Evolutionary conservation across 164 flowering plant genomes (phyloP).

Genomic region (Hamamelis virginiana): DNA sequence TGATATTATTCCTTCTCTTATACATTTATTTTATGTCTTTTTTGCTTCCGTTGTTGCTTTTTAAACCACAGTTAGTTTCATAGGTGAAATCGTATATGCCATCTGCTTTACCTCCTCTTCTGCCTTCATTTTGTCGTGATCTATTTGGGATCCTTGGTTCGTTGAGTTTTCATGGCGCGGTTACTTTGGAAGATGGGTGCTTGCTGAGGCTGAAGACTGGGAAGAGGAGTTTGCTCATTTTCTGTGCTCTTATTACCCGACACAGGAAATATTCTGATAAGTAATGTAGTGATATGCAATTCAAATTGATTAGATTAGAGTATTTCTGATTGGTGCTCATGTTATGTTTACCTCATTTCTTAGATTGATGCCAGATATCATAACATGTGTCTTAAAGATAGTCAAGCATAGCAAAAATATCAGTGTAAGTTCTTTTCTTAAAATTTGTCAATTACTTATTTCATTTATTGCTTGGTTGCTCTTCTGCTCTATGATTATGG

Average conservation of each 20-base stretch:
- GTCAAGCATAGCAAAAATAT: constrained; percentile 46
- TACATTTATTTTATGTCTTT: neutral
- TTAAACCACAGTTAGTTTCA: constrained; percentile 20
- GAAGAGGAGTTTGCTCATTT: constrained; percentile 69
- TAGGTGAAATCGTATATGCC: constrained; percentile 88
- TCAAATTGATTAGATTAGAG: constrained; percentile 4
- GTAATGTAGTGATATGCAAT: constrained; percentile 30
- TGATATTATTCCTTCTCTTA: neutral
- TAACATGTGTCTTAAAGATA: constrained; percentile 46
- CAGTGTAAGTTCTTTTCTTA: constrained; percentile 44
- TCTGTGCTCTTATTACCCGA: constrained; percentile 64
- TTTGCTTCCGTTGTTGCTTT: neutral
- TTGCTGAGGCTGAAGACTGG: constrained; percentile 59
- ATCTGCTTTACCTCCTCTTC: constrained; percentile 50
- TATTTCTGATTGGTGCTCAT: constrained; percentile 1
- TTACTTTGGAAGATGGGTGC: constrained; percentile 29
- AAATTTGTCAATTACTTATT: neutral
- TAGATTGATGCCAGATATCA: constrained; percentile 78
- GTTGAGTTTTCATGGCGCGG: constrained; percentile 37
- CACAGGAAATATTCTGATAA: constrained; percentile 73
- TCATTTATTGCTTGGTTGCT: neutral
- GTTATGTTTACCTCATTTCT: constrained; percentile 3
- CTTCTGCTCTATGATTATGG: neutral
- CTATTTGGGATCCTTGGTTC: constrained; percentile 52
- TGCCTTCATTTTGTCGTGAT: constrained; percentile 58